phyloP scores from a whole-genome alignment of 805 yeast species.

The Myxozyma sirexii region DNA sequence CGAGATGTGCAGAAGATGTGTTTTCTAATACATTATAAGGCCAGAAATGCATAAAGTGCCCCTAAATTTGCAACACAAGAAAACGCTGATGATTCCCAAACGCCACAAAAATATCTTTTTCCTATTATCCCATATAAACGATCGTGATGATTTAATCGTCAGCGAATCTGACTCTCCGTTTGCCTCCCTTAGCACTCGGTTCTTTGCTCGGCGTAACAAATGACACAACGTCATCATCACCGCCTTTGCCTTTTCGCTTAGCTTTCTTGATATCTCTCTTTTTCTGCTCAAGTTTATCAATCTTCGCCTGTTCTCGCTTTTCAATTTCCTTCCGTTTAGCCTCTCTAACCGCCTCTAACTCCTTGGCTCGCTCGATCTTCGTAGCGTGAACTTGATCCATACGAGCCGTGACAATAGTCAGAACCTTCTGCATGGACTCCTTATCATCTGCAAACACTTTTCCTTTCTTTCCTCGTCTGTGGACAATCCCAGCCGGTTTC shows the following conservation, averaged over 20 bases:
- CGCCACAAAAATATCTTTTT: not conserved
- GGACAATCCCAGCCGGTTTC: slow-evolving; percentile 76
- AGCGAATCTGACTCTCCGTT: slow-evolving; percentile 24
- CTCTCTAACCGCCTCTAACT: slow-evolving; percentile 88
- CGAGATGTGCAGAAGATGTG: not conserved
- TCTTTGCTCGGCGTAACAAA: not conserved
- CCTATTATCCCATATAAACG: not conserved
- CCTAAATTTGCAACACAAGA: not conserved
- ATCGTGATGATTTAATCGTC: not conserved
- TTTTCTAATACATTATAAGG: not conserved
- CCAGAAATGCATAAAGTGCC: not conserved
- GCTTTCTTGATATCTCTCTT: slow-evolving; percentile 75
- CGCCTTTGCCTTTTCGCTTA: slow-evolving; percentile 53
- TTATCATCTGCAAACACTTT: slow-evolving; percentile 53
- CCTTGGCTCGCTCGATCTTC: slow-evolving; percentile 84
- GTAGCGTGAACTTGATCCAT: slow-evolving; percentile 86
- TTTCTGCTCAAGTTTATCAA: slow-evolving; percentile 69
- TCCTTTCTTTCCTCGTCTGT: slow-evolving; percentile 74
- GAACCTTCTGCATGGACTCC: slow-evolving; percentile 70
- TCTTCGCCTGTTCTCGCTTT: slow-evolving; percentile 72
- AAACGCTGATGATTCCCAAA: not conserved
- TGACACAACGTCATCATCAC: not conserved
- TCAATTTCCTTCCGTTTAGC: slow-evolving; percentile 85
- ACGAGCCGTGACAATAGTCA: slow-evolving; percentile 51
- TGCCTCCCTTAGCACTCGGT: slow-evolving; percentile 1